Evolutionary conservation across 768 basidiomycete species (phyloP).

Genomic region (Rhizopogon sp.): DNA sequence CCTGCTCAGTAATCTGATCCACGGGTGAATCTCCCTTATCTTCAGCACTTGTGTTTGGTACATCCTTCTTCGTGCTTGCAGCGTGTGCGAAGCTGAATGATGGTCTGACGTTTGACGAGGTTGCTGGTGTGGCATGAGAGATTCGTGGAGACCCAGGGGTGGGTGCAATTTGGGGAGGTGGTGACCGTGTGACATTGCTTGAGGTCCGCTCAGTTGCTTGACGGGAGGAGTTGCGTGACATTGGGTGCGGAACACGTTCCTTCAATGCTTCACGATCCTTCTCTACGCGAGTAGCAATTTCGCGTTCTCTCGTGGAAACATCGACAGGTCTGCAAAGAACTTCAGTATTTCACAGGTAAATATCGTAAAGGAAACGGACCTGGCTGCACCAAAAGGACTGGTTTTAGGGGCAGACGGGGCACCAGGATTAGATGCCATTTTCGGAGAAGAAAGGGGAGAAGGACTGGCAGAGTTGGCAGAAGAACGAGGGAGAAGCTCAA

Average conservation of each 20-base stretch:
- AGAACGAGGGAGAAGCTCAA: constrained; percentile 83
- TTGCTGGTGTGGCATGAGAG: constrained; percentile 25
- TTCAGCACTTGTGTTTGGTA: constrained; percentile 9
- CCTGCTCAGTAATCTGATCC: constrained; percentile 13
- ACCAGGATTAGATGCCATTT: constrained; percentile 47
- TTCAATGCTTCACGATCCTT: constrained; percentile 48
- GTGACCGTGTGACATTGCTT: constrained; percentile 26
- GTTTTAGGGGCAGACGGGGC: constrained; percentile 37
- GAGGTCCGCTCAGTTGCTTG: constrained; percentile 41
- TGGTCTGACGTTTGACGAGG: constrained; percentile 56
- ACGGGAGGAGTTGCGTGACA: constrained; percentile 45
- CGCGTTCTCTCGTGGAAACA: constrained; percentile 68
- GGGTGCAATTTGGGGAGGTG: constrained; percentile 20
- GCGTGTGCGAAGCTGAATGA: constrained; percentile 80
- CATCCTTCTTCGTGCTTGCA: constrained; percentile 37
- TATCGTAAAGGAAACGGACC: constrained; percentile 36
- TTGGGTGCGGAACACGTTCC: constrained; percentile 33
- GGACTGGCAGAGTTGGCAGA: constrained; percentile 59
- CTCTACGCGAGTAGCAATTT: constrained; percentile 66
- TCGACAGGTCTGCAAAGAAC: constrained; percentile 70
- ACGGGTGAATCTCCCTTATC: constrained; percentile 7
- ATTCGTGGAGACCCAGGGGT: constrained; percentile 15
- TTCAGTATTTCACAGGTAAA: constrained; percentile 6
- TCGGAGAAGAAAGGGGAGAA: constrained; percentile 77
- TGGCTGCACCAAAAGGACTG: constrained; percentile 88